phyloP scores from a whole-genome alignment of 805 yeast genomes.

The Candida incommunis region DNA sequence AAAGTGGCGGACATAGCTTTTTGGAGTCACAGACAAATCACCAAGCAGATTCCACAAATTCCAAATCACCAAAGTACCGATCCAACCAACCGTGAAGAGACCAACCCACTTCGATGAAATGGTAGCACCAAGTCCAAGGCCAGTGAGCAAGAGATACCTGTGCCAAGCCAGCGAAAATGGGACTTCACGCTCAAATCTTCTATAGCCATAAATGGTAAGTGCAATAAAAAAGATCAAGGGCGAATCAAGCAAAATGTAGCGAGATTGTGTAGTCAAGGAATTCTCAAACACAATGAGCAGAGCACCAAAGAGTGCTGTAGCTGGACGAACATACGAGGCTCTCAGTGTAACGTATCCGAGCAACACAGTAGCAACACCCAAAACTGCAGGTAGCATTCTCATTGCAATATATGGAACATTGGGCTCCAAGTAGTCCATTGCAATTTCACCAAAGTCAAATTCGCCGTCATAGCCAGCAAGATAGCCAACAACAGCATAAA shows the following conservation, averaged over 20 bases:
- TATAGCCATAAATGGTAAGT: slow-evolving; percentile 37
- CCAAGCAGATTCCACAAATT: slow-evolving; percentile 60
- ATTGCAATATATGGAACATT: slow-evolving; percentile 37
- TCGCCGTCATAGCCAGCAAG: slow-evolving; percentile 39
- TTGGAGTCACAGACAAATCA: slow-evolving; percentile 38
- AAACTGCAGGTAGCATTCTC: slow-evolving; percentile 42
- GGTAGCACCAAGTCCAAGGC: slow-evolving; percentile 36
- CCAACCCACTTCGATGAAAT: slow-evolving; percentile 63
- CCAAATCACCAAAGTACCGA: slow-evolving; percentile 31
- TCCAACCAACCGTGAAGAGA: slow-evolving; percentile 50
- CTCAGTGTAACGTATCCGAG: slow-evolving; percentile 43
- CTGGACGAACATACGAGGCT: slow-evolving; percentile 37
- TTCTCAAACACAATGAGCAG: slow-evolving; percentile 46
- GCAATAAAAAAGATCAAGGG: slow-evolving; percentile 29
- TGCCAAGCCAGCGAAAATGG: slow-evolving; percentile 41
- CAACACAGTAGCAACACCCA: slow-evolving; percentile 40
- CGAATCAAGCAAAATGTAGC: slow-evolving; percentile 35
- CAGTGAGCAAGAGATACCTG: slow-evolving; percentile 33
- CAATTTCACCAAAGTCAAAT: slow-evolving; percentile 30
- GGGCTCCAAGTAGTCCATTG: slow-evolving; percentile 26
- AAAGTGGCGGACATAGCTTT: slow-evolving; percentile 27
- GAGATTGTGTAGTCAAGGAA: slow-evolving; percentile 46
- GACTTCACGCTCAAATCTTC: slow-evolving; percentile 30
- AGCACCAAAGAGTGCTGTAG: slow-evolving; percentile 37
- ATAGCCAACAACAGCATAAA: slow-evolving; percentile 39